phyloP scores from a whole-genome alignment of 176 grass and related monocot species.

The Zea luxurians region DNA sequence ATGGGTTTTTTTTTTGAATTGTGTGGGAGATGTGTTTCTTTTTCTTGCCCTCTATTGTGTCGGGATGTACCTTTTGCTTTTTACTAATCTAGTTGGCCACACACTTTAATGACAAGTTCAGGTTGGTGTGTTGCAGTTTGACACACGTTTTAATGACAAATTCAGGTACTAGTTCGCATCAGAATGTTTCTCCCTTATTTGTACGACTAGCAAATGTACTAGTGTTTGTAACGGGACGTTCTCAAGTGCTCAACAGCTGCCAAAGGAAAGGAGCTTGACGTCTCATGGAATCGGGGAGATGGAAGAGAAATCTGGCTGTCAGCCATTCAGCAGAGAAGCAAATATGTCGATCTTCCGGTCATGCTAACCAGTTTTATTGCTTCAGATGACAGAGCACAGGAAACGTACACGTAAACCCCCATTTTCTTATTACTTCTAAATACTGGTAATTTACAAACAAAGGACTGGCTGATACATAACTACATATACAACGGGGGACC shows the following conservation, averaged over 20 bases:
- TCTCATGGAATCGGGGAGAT: slow-evolving; percentile 19
- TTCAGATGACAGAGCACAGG: neutral
- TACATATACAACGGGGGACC: slow-evolving; percentile 32
- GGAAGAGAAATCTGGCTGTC: neutral
- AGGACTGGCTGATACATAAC: slow-evolving; percentile 14
- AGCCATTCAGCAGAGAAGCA: neutral
- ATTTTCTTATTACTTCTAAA: slow-evolving; percentile 29
- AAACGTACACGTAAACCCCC: slow-evolving; percentile 30
- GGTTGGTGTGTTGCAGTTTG: neutral
- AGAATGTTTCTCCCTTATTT: neutral
- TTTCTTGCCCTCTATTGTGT: neutral
- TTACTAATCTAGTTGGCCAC: neutral
- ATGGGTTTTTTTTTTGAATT: neutral
- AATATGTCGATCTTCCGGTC: neutral
- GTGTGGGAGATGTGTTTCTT: neutral
- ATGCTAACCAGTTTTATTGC: slow-evolving; percentile 19
- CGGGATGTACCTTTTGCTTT: neutral
- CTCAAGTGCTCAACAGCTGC: slow-evolving; percentile 21
- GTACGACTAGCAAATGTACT: neutral
- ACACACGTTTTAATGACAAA: neutral
- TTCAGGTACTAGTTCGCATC: neutral
- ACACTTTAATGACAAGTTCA: neutral
- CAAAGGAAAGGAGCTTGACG: slow-evolving; percentile 9
- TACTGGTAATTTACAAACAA: slow-evolving; percentile 54
- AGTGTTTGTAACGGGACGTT: too few relatives aligned